Conservation (phyloP, 129 eudicot genomes). For the Solidago caesia region DNA sequence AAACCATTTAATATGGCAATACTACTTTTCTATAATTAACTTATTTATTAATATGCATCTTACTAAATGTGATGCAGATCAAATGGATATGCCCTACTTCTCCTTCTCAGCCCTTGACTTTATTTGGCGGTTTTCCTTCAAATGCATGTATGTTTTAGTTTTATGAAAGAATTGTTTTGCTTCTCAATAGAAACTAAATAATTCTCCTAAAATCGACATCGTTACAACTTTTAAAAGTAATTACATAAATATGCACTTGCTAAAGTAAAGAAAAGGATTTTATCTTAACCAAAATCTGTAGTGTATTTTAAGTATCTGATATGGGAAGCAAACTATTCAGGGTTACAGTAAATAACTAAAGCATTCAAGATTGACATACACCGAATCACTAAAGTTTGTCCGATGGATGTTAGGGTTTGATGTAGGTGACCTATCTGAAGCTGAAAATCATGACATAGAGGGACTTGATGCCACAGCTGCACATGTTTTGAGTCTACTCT, state of each 20-base stretch:
- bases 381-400: slow-evolving; percentile 10
- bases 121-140: slow-evolving; percentile 93
- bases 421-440: slow-evolving; percentile 69
- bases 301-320: slow-evolving; percentile 6
- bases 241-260: slow-evolving; percentile 4
- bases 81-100: slow-evolving; percentile 99
- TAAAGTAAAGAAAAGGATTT: slow-evolving; percentile 7
- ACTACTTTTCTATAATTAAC: background rate
- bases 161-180: background rate
- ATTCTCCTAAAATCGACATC: background rate
- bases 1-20: background rate
- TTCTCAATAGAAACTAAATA: background rate
- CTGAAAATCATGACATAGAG: slow-evolving; percentile 57
- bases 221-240: slow-evolving; percentile 9
- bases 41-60: slow-evolving; percentile 19
- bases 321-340: background rate
- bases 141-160: slow-evolving; percentile 72
- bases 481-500: slow-evolving; percentile 69
- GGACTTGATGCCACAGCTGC: slow-evolving; percentile 84
- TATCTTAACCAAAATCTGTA: background rate
- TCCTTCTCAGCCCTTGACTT: slow-evolving; percentile 74
- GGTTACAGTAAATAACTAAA: slow-evolving; percentile 11
- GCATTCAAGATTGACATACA: slow-evolving; percentile 19
- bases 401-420: slow-evolving; percentile 64
- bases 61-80: slow-evolving; percentile 53